Base-by-base conservation (phyloP, 108 stramenopile species). In the Skeletonema costatum region DNA sequence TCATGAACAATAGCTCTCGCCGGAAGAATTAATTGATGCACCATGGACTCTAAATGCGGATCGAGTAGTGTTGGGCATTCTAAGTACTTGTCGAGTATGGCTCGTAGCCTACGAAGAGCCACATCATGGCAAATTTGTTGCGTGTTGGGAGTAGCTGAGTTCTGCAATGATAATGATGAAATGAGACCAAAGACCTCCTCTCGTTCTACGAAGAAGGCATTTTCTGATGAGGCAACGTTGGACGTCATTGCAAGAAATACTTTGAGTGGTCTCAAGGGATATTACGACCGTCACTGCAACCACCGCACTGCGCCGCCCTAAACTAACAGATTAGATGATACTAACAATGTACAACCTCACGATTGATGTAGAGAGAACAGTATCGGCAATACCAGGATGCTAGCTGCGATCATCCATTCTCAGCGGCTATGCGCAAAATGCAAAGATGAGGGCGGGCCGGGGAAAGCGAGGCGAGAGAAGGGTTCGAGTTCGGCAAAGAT, bases 41-140 rank as follows among this genome's bases (percentile, higher is more conserved):
- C 88, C 75, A 99, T 89, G 2, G 13, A 36, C 67, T 94, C 96
- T 66, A 99, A 56, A 63, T 85, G 73, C 9, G 90, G 80, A 77
- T 98, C 97, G 61, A 99, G 81, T 3, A 99, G 81, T 12, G 96
- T 93, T 2, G 98, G 92, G 58, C 94, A 92, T 85, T 98, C 99
- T 31, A 96, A 84, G 77, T 99, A 99, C 66, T 92, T 97, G 65
- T 97, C 96, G 19, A 98, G 78, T 76, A 94, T 92, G 0, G 35
- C 31, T 17, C 92, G 81, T 7, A 94, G 68, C 60, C 65, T 61
- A 4, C 59, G 58, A 32, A 93, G 65, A 5, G 88, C 90, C 32
- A 30, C 73, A 60, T 87, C 78, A 0, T 35, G 44, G 16, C 17
- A 59, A 31, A 6, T 3, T 19, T 17, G 29, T 70, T 10, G 16